phyloP scores from a whole-genome alignment of 352 stramenopile genomes.

The Pythium dissimile region DNA sequence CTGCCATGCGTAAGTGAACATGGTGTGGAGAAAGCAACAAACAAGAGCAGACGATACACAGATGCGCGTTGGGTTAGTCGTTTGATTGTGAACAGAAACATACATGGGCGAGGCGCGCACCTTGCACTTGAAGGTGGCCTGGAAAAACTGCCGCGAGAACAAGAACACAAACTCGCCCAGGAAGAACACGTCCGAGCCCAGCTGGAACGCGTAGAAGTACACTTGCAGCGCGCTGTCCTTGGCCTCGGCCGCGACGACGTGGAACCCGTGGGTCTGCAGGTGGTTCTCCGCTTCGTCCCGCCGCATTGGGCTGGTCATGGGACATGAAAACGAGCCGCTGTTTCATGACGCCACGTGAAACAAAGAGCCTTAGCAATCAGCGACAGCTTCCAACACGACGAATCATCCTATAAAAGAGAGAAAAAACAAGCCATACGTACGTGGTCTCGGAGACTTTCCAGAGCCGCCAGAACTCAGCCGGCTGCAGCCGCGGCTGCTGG shows the following conservation, averaged over 20 bases:
- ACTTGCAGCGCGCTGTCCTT: conserved; percentile 59
- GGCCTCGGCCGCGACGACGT: conserved; percentile 48
- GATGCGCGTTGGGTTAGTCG: not conserved
- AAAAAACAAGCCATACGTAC: conserved; percentile 27
- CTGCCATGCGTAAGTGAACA: conserved; percentile 20
- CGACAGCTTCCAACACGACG: not conserved
- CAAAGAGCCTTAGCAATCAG: not conserved
- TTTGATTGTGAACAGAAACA: too few relatives aligned
- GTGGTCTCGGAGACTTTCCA: conserved; percentile 69
- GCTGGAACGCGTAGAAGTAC: conserved; percentile 64
- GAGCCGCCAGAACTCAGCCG: conserved; percentile 33
- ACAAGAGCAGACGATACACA: conserved; percentile 4
- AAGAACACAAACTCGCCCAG: conserved; percentile 78
- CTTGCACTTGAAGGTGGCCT: conserved; percentile 81
- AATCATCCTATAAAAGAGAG: not conserved
- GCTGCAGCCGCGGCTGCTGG: conserved; percentile 10
- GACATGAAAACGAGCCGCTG: conserved; percentile 75
- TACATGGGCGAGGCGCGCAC: conserved; percentile 30
- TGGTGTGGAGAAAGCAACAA: conserved; percentile 1
- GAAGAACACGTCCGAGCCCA: conserved; percentile 46
- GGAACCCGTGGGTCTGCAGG: conserved; percentile 43
- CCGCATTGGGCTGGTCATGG: conserved; percentile 51
- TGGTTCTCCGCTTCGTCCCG: conserved; percentile 43
- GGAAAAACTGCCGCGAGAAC: conserved; percentile 69
- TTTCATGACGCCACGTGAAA: not conserved